These are phyloP conservation scores for Aegilops umbellulata DNA, from an alignment of 176 grass and related monocot species.

Conservation along the genomic window DNA sequence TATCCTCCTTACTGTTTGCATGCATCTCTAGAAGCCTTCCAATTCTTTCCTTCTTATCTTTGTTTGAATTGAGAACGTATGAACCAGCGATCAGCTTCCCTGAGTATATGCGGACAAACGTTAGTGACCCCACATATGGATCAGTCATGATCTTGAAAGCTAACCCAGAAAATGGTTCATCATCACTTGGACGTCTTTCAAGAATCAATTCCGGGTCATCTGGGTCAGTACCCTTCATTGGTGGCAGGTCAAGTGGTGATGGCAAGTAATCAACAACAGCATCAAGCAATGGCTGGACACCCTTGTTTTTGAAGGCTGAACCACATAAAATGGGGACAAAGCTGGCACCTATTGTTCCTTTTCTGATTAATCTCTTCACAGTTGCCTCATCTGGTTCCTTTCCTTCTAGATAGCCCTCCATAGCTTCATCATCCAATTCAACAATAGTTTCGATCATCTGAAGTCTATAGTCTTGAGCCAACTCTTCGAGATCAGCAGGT, in stretches of 20 bases:
- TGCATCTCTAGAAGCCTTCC: constrained; percentile 98
- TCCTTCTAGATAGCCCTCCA: constrained; percentile 95
- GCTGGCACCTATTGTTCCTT: constrained; percentile 67
- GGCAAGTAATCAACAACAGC: constrained; percentile 97
- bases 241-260: constrained; percentile 75
- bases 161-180: constrained; percentile 89
- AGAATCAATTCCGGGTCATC: constrained; percentile 70
- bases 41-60: constrained; percentile 94
- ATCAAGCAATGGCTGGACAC: constrained; percentile 94
- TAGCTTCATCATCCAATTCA: constrained; percentile 79
- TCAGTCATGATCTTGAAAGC: constrained; percentile 99
- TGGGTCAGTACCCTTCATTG: constrained; percentile 88
- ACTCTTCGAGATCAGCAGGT: constrained; percentile 75
- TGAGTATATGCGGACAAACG: constrained; percentile 94
- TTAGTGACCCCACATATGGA: constrained; percentile 90
- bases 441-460: constrained; percentile 88
- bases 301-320: constrained; percentile 98
- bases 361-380: constrained; percentile 85
- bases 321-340: constrained; percentile 98
- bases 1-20: constrained; percentile 96
- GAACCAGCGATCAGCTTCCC: constrained; percentile 80
- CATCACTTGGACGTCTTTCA: constrained; percentile 65
- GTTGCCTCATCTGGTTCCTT: constrained; percentile 79
- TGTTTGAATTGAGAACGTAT: constrained; percentile 96
- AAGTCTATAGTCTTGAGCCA: constrained; percentile 69